Percentiles rank a stretch among this genome's conserved stretches.
phyloP scores from a whole-genome alignment of 441 rosid species.

The Omphalea diandra region DNA sequence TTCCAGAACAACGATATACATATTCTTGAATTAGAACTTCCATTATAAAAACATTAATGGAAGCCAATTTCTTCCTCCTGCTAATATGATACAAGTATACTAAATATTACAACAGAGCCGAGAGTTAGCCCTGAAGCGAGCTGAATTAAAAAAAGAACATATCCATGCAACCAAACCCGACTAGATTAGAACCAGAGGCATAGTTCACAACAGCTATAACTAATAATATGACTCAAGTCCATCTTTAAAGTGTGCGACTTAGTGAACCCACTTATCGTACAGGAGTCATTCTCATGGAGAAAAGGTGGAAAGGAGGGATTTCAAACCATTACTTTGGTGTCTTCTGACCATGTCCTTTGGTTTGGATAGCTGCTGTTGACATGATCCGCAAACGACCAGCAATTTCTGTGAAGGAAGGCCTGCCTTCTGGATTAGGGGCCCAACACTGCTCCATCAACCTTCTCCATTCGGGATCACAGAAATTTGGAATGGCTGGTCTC shows the following conservation, averaged over 20 bases:
- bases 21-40: constrained; percentile 17
- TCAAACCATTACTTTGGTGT: constrained; percentile 46
- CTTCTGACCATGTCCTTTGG: constrained; percentile 55
- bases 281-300: not conserved
- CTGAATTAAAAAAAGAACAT: not conserved
- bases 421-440: constrained; percentile 78
- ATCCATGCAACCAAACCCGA: not conserved
- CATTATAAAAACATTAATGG: constrained; percentile 41
- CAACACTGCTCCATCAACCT: constrained; percentile 86
- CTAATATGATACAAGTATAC: constrained; percentile 12
- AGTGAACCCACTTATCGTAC: constrained; percentile 23
- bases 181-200: not conserved
- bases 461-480: constrained; percentile 84
- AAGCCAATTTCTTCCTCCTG: constrained; percentile 27
- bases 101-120: not conserved
- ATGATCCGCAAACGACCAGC: constrained; percentile 69
- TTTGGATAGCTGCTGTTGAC: constrained; percentile 64
- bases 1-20: not conserved
- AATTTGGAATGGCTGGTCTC: constrained; percentile 80
- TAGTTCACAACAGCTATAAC: not conserved
- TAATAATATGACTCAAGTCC: constrained; percentile 1
- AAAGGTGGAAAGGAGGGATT: not conserved
- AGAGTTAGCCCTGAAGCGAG: not conserved
- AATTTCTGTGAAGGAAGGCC: constrained; percentile 89
- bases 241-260: constrained; percentile 16